phyloP scores from a whole-genome alignment of 441 rosid genomes.

The Euphorbia schlechtendalii region DNA sequence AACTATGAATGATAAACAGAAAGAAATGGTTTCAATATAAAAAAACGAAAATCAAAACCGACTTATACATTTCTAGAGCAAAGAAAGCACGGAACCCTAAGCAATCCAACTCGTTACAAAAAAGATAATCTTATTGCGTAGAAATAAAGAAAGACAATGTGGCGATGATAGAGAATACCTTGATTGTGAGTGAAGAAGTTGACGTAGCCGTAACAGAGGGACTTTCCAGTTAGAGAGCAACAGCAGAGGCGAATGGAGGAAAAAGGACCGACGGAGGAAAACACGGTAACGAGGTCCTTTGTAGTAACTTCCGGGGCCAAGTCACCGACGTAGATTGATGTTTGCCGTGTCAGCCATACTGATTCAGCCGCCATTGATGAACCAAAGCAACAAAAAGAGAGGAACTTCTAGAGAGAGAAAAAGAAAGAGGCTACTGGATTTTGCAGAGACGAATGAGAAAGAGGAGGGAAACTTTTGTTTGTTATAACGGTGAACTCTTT shows the following conservation, averaged over 20 bases:
- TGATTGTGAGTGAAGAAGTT: slow-evolving; percentile 32
- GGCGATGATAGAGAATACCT: slow-evolving; percentile 20
- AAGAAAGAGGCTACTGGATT: background rate
- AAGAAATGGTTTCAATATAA: too few species aligned
- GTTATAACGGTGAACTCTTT: slow-evolving; percentile 10
- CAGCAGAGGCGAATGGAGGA: slow-evolving; percentile 38
- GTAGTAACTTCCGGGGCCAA: slow-evolving; percentile 37
- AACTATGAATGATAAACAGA: too few species aligned
- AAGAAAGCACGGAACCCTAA: too few species aligned
- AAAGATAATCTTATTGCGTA: too few species aligned
- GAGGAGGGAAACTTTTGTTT: slow-evolving; percentile 13
- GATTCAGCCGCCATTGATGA: slow-evolving; percentile 1
- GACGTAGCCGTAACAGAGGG: slow-evolving; percentile 46
- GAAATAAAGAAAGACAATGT: background rate
- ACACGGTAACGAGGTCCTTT: slow-evolving; percentile 26
- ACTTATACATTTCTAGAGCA: background rate
- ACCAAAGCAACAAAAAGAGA: background rate
- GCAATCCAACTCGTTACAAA: too few species aligned
- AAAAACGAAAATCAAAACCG: background rate
- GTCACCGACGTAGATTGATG: slow-evolving; percentile 49
- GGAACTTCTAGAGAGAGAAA: background rate
- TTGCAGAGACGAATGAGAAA: background rate
- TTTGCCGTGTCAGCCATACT: background rate
- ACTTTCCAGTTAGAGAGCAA: slow-evolving; percentile 28
- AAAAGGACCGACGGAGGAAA: slow-evolving; percentile 22